Base-by-base conservation (phyloP, 1,284 basidiomycete species). In the Pseudozyma sp. region DNA sequence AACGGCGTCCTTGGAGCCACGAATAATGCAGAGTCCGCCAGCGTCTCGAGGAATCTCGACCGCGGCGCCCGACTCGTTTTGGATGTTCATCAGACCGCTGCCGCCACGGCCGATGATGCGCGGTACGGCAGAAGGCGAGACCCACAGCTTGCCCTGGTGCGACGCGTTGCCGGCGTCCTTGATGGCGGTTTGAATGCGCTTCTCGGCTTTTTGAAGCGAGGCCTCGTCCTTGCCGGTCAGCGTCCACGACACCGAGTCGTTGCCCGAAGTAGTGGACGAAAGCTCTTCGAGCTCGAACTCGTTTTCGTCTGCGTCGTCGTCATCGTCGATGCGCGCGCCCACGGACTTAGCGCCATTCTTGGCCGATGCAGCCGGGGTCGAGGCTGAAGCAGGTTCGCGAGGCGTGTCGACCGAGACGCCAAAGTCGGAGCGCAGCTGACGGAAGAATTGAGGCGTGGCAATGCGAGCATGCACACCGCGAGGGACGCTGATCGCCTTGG, bases 401-500 rank as follows among this genome's bases (percentile, higher is more conserved):
- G 80, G 80, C 10, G 76, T 70, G 53, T 81, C 77, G 14, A 80
- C 75, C 24, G 62, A 68, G 31, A 81, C 80, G 47, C 77, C 72
- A 51, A 55, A 72, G 37, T 75, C 70, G 16, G 55, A 74, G 39
- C 79, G 77, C 10, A 81, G 68, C 56, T 69, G 59, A 31, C 79
- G 75, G 65, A 80, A 77, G 55, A 80, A 72, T 44, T 77, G 68
- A 16, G 73, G 67, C 35, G 60, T 75, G 7, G 69, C 80, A 13
- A 81, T 64, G 54, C 74, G 62, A 19, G 54, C 58, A 42, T 72
- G 68, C 14, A 75, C 54, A 8, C 61, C 42, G 29, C 70, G 60
- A 13, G 80, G 68, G 11, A 81, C 64, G 16, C 62, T 54, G 54
- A 81, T 57, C 31, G 60, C 50, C 54, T 70, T 55, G 48, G 72